These are phyloP conservation scores for Phytophthora foliorum DNA, from an alignment of 352 stramenopile species.

Conservation along the genomic window DNA sequence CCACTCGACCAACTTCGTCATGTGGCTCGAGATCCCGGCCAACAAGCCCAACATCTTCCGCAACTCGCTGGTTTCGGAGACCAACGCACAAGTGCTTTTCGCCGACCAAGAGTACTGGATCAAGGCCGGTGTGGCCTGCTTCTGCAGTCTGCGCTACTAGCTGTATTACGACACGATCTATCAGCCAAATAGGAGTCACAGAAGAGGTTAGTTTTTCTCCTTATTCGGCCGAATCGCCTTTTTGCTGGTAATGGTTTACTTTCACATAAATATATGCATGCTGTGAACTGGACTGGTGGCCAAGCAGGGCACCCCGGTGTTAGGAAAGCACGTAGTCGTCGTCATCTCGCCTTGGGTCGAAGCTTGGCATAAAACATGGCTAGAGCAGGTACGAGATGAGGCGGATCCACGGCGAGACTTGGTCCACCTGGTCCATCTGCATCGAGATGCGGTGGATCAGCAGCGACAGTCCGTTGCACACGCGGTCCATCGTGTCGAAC, in stretches of 20 bases:
- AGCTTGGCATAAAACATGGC: slow-evolving; percentile 27
- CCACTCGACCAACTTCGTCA: slow-evolving; percentile 93
- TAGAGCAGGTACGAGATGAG: slow-evolving; percentile 70
- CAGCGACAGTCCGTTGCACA: slow-evolving; percentile 71
- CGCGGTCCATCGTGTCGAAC: slow-evolving; percentile 61
- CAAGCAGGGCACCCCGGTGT: neutral
- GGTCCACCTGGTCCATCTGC: slow-evolving; percentile 64
- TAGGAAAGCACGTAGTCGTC: neutral
- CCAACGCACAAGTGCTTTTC: slow-evolving; percentile 91
- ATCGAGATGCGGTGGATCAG: slow-evolving; percentile 75
- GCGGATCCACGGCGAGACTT: slow-evolving; percentile 64
- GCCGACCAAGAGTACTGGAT: slow-evolving; percentile 96
- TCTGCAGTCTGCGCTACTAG: slow-evolving; percentile 95
- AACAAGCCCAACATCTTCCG: slow-evolving; percentile 83
- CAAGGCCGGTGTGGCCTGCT: slow-evolving; percentile 95
- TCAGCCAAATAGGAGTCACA: neutral
- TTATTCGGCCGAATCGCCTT: slow-evolving; percentile 16
- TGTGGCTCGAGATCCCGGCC: slow-evolving; percentile 96
- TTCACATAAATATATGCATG: slow-evolving; percentile 53
- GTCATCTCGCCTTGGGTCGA: slow-evolving; percentile 4
- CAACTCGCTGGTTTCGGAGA: slow-evolving; percentile 93
- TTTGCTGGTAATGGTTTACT: slow-evolving; percentile 17
- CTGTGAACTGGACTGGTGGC: slow-evolving; percentile 7
- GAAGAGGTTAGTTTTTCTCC: slow-evolving; percentile 18
- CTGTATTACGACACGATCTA: too few species aligned